A percentile compares a stretch with the other conserved stretches of the same genome.
phyloP scores from a whole-genome alignment of 2,329 filamentous ascomycete genomes.

The Xylaria sp. region DNA sequence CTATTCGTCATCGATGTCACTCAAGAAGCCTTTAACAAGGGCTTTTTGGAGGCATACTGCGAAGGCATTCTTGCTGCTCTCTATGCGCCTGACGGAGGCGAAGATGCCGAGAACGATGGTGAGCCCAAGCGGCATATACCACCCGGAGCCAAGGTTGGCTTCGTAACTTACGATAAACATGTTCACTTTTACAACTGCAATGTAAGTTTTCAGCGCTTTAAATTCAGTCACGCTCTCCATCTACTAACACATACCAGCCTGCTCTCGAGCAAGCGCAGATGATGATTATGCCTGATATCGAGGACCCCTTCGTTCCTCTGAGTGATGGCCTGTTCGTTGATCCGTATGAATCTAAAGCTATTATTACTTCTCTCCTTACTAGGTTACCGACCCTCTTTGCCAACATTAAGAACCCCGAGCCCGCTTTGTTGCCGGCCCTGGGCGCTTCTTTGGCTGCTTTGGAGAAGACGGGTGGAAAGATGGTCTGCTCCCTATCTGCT shows the following conservation, averaged over 20 bases:
- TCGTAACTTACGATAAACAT: slow-evolving; percentile 93
- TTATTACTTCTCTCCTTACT: slow-evolving; percentile 82
- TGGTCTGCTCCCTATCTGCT: slow-evolving; percentile 80
- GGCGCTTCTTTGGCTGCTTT: slow-evolving; percentile 81
- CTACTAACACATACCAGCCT: slow-evolving; percentile 43
- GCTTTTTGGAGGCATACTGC: slow-evolving; percentile 84
- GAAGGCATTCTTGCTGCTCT: slow-evolving; percentile 80
- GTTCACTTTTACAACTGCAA: slow-evolving; percentile 97
- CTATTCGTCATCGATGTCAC: slow-evolving; percentile 92
- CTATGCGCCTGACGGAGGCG: slow-evolving; percentile 62
- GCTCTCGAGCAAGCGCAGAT: slow-evolving; percentile 85
- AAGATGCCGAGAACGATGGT: slow-evolving; percentile 48
- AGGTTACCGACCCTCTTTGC: slow-evolving; percentile 83
- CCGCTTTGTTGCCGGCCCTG: slow-evolving; percentile 76
- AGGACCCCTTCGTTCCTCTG: slow-evolving; percentile 91
- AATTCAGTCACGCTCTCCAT: background rate
- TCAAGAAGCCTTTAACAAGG: slow-evolving; percentile 84
- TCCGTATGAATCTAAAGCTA: slow-evolving; percentile 74
- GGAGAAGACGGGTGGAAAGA: slow-evolving; percentile 82
- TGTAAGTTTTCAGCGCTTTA: slow-evolving; percentile 41
- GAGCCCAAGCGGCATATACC: slow-evolving; percentile 59
- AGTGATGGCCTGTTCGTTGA: slow-evolving; percentile 93
- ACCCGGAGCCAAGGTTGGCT: slow-evolving; percentile 78
- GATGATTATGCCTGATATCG: slow-evolving; percentile 96
- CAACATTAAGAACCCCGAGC: slow-evolving; percentile 82